These are phyloP conservation scores for Medicago truncatula DNA, from an alignment of 306 rosid species.

Conservation along the genomic window MtrunA17r5.0-ANR NC_053045.1:39202501-39203000, in stretches of 20 bases:
- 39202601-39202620: not conserved
- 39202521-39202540: too few relatives aligned
- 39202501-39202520: conserved; percentile 2
- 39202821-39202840: too few relatives aligned
- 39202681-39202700: not conserved
- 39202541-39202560: not conserved
- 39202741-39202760: not conserved
- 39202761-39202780: conserved; percentile 31
- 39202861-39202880: not conserved
- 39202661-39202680: conserved; percentile 10
- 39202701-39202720: conserved; percentile 24
- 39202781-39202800: conserved; percentile 29
- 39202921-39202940: not conserved
- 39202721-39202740: conserved; percentile 25
- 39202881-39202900: not conserved
- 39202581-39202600: conserved; percentile 25
- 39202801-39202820: not conserved
- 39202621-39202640: not conserved
- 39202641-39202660: conserved; percentile 6
- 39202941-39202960: not conserved
- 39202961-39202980: not conserved
- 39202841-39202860: too few relatives aligned
- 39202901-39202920: not conserved
- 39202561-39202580: not conserved
- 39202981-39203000: conserved; percentile 23